Evolutionary conservation across 169 alveolate species (phyloP), one percentile per base, ranked within the genome.

Genomic region (Sarcocystis neurona): DNA sequence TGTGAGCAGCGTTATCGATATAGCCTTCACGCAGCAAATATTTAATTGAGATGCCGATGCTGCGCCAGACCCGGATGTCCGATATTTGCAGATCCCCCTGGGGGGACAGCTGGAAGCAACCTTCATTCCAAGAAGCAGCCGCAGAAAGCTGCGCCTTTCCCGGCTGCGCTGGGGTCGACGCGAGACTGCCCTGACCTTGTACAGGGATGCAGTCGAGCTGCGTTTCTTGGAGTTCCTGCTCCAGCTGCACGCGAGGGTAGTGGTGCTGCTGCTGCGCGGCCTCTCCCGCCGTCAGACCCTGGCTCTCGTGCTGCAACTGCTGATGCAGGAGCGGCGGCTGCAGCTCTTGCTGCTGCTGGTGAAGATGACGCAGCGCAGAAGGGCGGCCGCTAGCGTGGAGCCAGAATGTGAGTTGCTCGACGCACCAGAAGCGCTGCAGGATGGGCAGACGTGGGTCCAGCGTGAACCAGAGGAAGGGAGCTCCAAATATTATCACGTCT

Each of bases 341-440:
- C 4, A 39, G 56, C 10, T 30, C 82, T 27, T 72, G 82, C 56
- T 37, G 50, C 12, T 39, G 43, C n/a, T n/a, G n/a, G n/a, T n/a
- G n/a, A n/a, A n/a, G n/a, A n/a, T n/a, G n/a, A n/a, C n/a, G n/a
- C n/a, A n/a, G n/a, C n/a, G n/a, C n/a, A n/a, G n/a, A n/a, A n/a
- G n/a, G n/a, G n/a, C n/a, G n/a, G n/a, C n/a, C n/a, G 8, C 58
- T 41, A 5, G 82, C 82, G 53, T 53, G 23, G 39, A 37, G 82
- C 39, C 34, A 72, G 53, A 72, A 72, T 39, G 53, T 53, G 18
- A 72, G 41, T 53, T 72, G 82, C 39, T 72, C 82, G 3, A 72
- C 27, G 32, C 82, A 72, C 82, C 82, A 72, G 27, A 72, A 56
- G 8, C 82, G 82, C n/a, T 72, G 82, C 82, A 39, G 56, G 27